Base-by-base conservation (phyloP, 192 early-diverging fungal genomes). In the Coemansia sp. region DNA sequence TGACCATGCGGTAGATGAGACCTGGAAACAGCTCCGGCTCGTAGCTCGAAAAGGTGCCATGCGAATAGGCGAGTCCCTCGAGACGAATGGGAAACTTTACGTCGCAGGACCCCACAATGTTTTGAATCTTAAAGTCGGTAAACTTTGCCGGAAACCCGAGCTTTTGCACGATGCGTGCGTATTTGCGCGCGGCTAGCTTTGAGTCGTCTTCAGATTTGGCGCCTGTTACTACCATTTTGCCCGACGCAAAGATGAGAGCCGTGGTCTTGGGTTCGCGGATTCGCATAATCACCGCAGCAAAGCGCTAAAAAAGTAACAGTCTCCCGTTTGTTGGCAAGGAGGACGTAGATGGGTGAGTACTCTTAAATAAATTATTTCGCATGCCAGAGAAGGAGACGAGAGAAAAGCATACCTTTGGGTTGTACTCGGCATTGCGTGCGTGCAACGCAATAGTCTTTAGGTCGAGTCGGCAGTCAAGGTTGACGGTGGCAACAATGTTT, bases 351-450 rank as follows among this genome's bases (percentile, higher is more conserved):
- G 21, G 34, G 42, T 60, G 40, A 40, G 39, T 58, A 29, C 19
- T 26, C 24, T 64, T 22, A 32, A 17, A 8, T 12, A 10, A 19
- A 9, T 32, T 53, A 29, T 19, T 53, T 17, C 7, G 8, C 32
- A 19, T 53, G 32, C 18, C 33, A 9, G 58, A 26, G 9, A 40
- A 4, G 29, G 39, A 22, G 22, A 10, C 18, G 17, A 29, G 29
- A 35, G 8, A n/a, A n/a, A n/a, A 12, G 53, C 70, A 53, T 86
- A 97, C 94, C 91, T 99, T 99, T 72, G 97, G 97, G 78, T 99
- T 99, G 84, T 99, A 99, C 82, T 99, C 97, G 70, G 97, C 97
- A 74, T 99, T 99, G 56, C 97, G 87, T n/a, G 97, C 97, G 66
- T 98, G 95, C 56, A 99, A 83, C 35, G 97, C 97, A 76, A 99